These are phyloP conservation scores for Chlorophyllum brunneum DNA, from an alignment of 768 basidiomycete genomes.

Conservation along the genomic window DNA sequence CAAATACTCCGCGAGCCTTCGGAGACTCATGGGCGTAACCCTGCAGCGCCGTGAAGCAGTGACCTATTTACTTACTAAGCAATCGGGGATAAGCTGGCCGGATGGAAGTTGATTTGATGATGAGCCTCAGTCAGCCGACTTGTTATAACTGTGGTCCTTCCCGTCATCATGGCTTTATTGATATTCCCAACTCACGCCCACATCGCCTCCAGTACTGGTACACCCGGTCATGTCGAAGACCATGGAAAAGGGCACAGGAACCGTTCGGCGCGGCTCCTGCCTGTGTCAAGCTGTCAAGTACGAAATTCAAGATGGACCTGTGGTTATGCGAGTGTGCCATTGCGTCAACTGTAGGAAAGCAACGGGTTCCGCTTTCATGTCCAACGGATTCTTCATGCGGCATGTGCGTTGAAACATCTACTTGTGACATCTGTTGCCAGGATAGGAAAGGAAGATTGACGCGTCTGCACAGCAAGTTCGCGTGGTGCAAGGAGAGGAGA, in stretches of 20 bases:
- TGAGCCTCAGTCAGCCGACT: no score
- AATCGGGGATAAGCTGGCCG: no score
- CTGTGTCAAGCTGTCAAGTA: slow-evolving; percentile 34
- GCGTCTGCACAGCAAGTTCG: slow-evolving; percentile 21
- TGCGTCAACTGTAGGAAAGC: slow-evolving; percentile 40
- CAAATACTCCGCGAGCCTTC: no score
- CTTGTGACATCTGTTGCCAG: not conserved
- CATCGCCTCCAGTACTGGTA: no score
- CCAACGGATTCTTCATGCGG: slow-evolving; percentile 31
- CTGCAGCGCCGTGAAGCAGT: no score
- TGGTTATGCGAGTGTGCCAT: slow-evolving; percentile 37
- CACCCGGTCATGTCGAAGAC: not conserved
- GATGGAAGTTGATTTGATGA: no score
- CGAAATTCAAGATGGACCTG: slow-evolving; percentile 30
- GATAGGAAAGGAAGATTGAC: not conserved
- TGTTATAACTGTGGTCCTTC: no score
- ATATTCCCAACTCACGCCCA: not conserved
- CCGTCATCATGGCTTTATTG: not conserved
- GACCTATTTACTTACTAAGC: no score
- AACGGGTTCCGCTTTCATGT: slow-evolving; percentile 38
- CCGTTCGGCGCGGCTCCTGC: slow-evolving; percentile 29
- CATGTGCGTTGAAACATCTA: slow-evolving; percentile 23
- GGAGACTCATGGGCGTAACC: no score
- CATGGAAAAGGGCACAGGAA: not conserved
- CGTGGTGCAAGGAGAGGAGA: slow-evolving; percentile 24